A percentile compares a stretch with the other conserved stretches of the same genome.
phyloP scores from a whole-genome alignment of 2,329 filamentous ascomycete species.

The Incumbomyces lentus region DNA sequence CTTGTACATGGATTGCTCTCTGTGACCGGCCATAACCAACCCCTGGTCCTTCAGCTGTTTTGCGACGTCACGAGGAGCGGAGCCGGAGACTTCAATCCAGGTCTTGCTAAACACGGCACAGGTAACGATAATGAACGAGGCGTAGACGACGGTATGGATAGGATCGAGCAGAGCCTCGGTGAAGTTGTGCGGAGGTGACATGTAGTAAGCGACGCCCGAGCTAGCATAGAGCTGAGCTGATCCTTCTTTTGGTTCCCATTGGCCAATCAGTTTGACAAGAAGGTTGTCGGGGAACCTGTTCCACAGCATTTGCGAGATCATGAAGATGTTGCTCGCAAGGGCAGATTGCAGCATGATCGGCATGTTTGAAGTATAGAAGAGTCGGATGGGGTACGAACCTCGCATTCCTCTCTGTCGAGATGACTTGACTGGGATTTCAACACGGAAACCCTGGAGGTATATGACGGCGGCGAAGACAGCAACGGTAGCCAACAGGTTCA shows the following conservation, averaged over 20 bases:
- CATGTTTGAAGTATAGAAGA: slow-evolving; percentile 99
- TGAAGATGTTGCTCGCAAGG: slow-evolving; percentile 96
- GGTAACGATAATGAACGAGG: slow-evolving; percentile 93
- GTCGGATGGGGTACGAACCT: slow-evolving; percentile 93
- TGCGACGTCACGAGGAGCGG: slow-evolving; percentile 91
- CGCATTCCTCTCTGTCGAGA: slow-evolving; percentile 97
- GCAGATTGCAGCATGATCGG: slow-evolving; percentile 99
- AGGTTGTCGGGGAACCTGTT: slow-evolving; percentile 98
- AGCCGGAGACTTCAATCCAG: slow-evolving; percentile 98
- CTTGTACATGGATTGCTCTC: slow-evolving; percentile 99
- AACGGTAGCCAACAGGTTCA: slow-evolving; percentile 92
- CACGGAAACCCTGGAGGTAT: slow-evolving; percentile 98
- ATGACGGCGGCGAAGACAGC: slow-evolving; percentile 94
- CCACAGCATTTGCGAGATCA: slow-evolving; percentile 99
- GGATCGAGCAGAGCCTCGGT: slow-evolving; percentile 94
- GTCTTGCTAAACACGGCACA: slow-evolving; percentile 99
- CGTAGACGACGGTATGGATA: slow-evolving; percentile 91
- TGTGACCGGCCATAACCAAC: slow-evolving; percentile 97
- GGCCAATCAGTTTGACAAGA: slow-evolving; percentile 89
- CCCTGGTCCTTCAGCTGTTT: slow-evolving; percentile 99
- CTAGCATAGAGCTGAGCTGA: slow-evolving; percentile 89
- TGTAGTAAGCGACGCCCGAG: slow-evolving; percentile 97
- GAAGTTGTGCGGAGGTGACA: slow-evolving; percentile 96
- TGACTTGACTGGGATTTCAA: slow-evolving; percentile 99
- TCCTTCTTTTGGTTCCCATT: slow-evolving; percentile 96